Percentiles rank a stretch among this genome's conserved stretches.
Evolutionary conservation across 2,329 filamentous ascomycete species (phyloP).

Genomic region (Penicillium sp.): DNA sequence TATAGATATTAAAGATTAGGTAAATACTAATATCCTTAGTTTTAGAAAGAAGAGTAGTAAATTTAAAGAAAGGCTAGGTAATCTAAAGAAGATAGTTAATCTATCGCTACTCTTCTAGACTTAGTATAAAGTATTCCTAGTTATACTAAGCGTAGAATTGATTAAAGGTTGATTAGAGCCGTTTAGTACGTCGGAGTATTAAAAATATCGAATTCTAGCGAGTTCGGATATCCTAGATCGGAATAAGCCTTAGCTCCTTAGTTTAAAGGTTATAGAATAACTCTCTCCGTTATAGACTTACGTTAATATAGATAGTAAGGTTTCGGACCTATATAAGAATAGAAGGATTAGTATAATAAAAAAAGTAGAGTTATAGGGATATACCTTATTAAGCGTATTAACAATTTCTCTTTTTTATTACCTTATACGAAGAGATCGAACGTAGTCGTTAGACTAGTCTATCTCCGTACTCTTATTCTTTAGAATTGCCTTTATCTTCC

Average conservation of each 20-base stretch:
- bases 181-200: not conserved
- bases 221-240: not conserved
- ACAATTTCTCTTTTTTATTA: not conserved
- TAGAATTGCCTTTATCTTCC: not conserved
- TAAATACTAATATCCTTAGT: not conserved
- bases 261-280: not conserved
- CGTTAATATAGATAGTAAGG: not conserved
- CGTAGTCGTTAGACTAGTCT: not conserved
- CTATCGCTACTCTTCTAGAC: not conserved
- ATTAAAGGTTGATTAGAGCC: not conserved
- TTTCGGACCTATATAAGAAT: not conserved
- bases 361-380: not conserved
- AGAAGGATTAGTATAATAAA: not conserved
- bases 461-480: not conserved
- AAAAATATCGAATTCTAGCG: not conserved
- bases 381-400: not conserved
- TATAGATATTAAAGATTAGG: slow-evolving; percentile 6
- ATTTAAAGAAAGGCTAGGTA: not conserved
- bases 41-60: not conserved
- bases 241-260: not conserved
- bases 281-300: not conserved
- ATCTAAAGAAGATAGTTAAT: not conserved
- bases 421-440: not conserved
- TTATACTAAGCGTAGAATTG: not conserved
- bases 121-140: not conserved